phyloP scores from a whole-genome alignment of 2,329 filamentous ascomycete species.

The Byssoonygena ceratinophila region DNA sequence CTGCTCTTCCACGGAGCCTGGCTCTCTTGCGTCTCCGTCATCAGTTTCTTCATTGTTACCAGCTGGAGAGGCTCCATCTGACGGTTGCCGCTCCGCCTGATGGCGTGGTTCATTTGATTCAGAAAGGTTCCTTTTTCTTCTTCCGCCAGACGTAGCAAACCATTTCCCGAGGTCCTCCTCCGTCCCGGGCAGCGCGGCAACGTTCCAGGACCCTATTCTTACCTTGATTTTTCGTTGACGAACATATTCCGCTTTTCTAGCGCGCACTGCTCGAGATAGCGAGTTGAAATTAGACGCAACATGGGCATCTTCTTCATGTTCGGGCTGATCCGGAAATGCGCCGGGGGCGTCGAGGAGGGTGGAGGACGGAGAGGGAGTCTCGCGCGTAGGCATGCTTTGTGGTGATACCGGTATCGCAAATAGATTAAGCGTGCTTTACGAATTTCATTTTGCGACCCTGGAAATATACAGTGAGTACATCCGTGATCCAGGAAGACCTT shows the following conservation, averaged over 20 bases:
- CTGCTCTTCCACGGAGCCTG: neutral
- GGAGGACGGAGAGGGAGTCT: neutral
- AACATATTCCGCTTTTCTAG: conserved; percentile 68
- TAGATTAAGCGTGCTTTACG: neutral
- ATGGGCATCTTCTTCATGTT: conserved; percentile 12
- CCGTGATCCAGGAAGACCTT: neutral
- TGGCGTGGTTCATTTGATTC: neutral
- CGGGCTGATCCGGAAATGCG: conserved; percentile 35
- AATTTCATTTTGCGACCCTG: neutral
- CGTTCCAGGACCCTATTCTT: conserved; percentile 94
- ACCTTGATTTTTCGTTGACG: conserved; percentile 63
- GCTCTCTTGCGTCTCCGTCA: neutral
- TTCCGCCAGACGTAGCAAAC: conserved; percentile 60
- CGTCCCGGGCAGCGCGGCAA: conserved; percentile 70
- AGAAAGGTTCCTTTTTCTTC: conserved; percentile 27
- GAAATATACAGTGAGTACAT: neutral
- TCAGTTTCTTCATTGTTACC: neutral
- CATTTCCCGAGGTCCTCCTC: conserved; percentile 80
- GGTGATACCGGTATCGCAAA: neutral
- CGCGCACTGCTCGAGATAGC: conserved; percentile 52
- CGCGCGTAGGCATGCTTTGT: neutral
- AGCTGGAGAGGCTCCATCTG: neutral
- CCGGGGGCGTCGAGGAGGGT: conserved; percentile 37
- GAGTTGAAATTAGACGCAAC: conserved; percentile 29
- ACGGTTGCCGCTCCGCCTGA: neutral